Base-by-base conservation (phyloP, 163 green algal genomes). In the Scenedesmus sp. region DNA sequence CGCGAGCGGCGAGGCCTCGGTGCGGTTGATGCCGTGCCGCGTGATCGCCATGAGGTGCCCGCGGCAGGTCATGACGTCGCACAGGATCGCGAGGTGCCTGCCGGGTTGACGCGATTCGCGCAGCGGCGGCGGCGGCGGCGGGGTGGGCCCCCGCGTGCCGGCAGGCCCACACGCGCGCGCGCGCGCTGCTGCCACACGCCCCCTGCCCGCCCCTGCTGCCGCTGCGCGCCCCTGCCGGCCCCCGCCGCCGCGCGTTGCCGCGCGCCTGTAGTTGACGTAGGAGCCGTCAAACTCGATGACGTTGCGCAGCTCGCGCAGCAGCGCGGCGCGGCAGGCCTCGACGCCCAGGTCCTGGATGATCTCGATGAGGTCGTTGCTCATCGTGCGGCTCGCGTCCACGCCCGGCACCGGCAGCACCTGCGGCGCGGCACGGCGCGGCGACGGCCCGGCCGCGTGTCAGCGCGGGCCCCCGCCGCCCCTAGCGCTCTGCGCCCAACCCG, bases 11-110 rank as follows among this genome's bases (percentile, higher is more conserved):
- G 94, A 94, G n/a, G 94, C 96, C 51, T 98, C 96, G 10, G 88
- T 93, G 70, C 96, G 89, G 91, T 99, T 99, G 92, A 99, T 99
- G 75, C 96, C 96, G 80, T 99, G 96, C 34, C 96, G 91, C 4
- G 95, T 99, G 92, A 99, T 99, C 58, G 95, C 93, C 95, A 98
- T 98, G 58, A 99, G 90, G 82, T 98, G 93, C 45, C 96, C 96
- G 28, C 94, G 87, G 67, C 89, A 91, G 5, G 96, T 99, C 96
- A 99, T 99, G 34, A 94, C 90, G 78, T 99, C 96, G 76, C 77
- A 91, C 77, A 92, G 85, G 34, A 86, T 87, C 45, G 91, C 90
- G 75, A 97, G 86, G 82, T 96, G 92, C 63, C 93, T 84, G 14
- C 9, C 28, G 5, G 57, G 87, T 98, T 98, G 89, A 98, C 97